Conservation (phyloP, 2,329 filamentous ascomycete genomes). For the Chrysosporium queenslandicum region DNA sequence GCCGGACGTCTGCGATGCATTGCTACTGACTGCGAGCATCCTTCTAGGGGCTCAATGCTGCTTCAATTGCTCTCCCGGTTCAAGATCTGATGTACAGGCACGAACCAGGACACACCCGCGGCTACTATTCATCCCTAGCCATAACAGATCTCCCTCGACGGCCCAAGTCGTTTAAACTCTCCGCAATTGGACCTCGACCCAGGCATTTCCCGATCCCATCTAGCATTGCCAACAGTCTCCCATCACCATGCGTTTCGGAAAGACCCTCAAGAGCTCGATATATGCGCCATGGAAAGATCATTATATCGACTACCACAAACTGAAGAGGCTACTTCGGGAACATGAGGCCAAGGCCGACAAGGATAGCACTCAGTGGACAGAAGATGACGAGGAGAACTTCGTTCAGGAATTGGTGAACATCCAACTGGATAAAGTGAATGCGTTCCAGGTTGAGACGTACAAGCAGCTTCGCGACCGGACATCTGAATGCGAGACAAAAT, state of each 20-base stretch:
- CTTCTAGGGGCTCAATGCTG: neutral
- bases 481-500: conserved; percentile 55
- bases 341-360: conserved; percentile 45
- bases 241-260: conserved; percentile 75
- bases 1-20: neutral
- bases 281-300: conserved; percentile 84
- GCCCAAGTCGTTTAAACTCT: neutral
- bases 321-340: conserved; percentile 81
- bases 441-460: conserved; percentile 75
- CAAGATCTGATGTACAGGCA: too few species aligned
- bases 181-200: neutral
- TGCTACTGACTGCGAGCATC: too few species aligned
- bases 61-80: too few species aligned
- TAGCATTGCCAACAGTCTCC: neutral
- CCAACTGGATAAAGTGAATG: conserved; percentile 87
- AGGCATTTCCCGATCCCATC: neutral
- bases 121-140: neutral
- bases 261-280: conserved; percentile 67
- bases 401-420: conserved; percentile 91
- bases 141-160: neutral
- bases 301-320: conserved; percentile 91
- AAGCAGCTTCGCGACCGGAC: conserved; percentile 72
- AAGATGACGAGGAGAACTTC: conserved; percentile 85
- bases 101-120: neutral
- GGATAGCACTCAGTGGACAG: conserved; percentile 64